A percentile compares a stretch with the other conserved stretches of the same genome.
Evolutionary conservation across 2,329 filamentous ascomycete species (phyloP).

Genomic region (Fusarium begoniae): DNA sequence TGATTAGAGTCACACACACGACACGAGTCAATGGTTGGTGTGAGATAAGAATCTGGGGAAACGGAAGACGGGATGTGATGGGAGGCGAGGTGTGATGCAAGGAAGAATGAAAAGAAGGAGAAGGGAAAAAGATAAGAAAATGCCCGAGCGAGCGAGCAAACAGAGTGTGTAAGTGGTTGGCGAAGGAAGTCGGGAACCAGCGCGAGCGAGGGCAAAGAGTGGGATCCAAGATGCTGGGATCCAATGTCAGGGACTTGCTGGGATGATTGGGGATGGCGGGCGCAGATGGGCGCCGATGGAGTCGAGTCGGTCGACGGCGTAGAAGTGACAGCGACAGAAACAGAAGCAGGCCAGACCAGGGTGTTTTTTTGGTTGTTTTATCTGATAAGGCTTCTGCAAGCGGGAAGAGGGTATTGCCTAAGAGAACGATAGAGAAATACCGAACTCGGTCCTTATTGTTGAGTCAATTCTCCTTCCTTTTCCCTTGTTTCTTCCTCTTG

Average conservation of each 20-base stretch:
- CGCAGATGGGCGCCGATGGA: conserved; percentile 45
- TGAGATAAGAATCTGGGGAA: conserved; percentile 46
- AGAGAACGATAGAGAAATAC: conserved; percentile 27
- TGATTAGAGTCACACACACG: conserved; percentile 24
- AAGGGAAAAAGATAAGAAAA: conserved; percentile 40
- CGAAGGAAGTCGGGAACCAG: conserved; percentile 14
- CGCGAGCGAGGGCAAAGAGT: conserved; percentile 37
- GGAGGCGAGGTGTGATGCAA: conserved; percentile 20
- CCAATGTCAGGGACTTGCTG: conserved; percentile 38
- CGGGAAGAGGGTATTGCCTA: conserved; percentile 41
- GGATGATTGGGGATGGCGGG: conserved; percentile 41
- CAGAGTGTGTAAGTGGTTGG: conserved; percentile 42
- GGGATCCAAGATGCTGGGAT: conserved; percentile 43
- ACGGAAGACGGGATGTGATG: conserved; percentile 29
- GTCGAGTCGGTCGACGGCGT: conserved; percentile 34
- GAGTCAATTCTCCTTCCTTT: conserved; percentile 14
- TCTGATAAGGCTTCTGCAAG: conserved; percentile 43
- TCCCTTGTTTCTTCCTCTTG: neutral
- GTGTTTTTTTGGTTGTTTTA: conserved; percentile 16
- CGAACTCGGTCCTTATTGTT: conserved; percentile 24
- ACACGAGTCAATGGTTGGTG: conserved; percentile 39
- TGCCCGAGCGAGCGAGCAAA: conserved; percentile 11
- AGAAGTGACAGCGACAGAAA: neutral
- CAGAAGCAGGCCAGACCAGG: conserved; percentile 30
- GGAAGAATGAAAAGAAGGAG: conserved; percentile 24